Evolutionary conservation across 1,284 basidiomycete genomes (phyloP), one percentile per base, ranked within the genome.

Genomic region (Phlebopus sp.): DNA sequence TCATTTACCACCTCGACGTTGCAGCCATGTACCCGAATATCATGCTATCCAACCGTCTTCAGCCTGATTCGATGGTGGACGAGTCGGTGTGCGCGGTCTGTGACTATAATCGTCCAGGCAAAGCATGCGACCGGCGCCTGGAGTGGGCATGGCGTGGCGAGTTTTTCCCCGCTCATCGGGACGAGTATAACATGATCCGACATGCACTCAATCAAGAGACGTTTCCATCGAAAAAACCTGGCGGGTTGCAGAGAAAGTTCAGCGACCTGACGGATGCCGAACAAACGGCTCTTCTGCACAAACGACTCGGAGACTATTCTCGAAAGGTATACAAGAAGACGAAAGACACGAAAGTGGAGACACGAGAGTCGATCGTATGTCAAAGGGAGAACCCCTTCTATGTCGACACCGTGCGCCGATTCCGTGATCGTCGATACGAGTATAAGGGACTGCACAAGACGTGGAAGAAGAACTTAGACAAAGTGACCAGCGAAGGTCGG

Each of bases 1-100:
- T 99, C 56, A 99, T 99, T 64, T 99, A 99, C 70, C 97, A 99
- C 71, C 73, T 99, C 63, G 97, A 99, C 64, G 97, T 99, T 53
- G 97, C 97, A 1, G 97, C 97, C 57, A 99, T 99, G 97, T 99
- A 99, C 65, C 97, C 97, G 50, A 99, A 99, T 72, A 99, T 99
- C 82, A 99, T 99, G 97, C 88, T 99, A 75, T 97, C 94, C 25
- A 99, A 99, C 68, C 91, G 97, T 46, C 80, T 99, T 3, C 97
- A 99, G 61, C 97, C 97, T 2, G 97, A 99, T 69, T 97, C 97
- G 1, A 91, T 99, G 69, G 91, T 98, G 14, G 92, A 96, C 63
- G 97, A 99, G 69, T 86, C 95, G 7, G 90, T 87, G 37, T 99
- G 97, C 64, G 97, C 97, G 0, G 94, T 97, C 5, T 99, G 97